Base-by-base conservation (phyloP, 2,329 filamentous ascomycete species). In the Apiospora pterosperma region DNA sequence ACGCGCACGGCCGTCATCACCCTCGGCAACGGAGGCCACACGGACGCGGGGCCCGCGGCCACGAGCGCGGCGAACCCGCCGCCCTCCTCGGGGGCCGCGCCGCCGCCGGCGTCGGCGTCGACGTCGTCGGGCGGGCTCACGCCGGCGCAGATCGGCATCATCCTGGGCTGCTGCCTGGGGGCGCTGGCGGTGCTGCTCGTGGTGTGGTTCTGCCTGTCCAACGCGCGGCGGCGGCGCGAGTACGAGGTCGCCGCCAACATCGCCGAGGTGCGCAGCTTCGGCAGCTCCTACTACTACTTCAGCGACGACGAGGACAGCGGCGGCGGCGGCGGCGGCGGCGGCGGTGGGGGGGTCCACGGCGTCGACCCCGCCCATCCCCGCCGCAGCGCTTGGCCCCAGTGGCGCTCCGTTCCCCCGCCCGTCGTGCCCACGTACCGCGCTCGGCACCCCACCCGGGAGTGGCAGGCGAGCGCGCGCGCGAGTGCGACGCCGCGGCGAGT, bases 1-100 rank as follows among this genome's bases (percentile, higher is more conserved):
- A 73, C 70, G 5, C 69, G 66, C 25, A 75, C 73, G 3, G 69
- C 73, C 7, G 23, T 74, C 21, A 70, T 76, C 16, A 74, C 72
- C 4, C 72, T 75, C 10, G 70, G 71, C 31, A 67, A 68, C 4
- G 70, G 70, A 42, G 59, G 62, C 21, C 67, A 21, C 70, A 5
- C 62, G 68, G 48, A 69, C 63, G 14, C 61, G 52, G 36, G 64
- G 62, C 21, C 61, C 66, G 5, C 36, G 65, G 7, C 66, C 68
- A 48, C 48, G 3, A 39, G 6, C 36, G 23, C 23, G 2, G 16
- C 28, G 4, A 21, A 39, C 19, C 7, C 44, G 3, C 16, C 25
- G 11, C 7, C 25, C 6, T 6, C 38, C 39, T n/a, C 58, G 21
- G 25, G 19, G 19, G 59, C n/a, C 25, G 7, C 44, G 12, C 4